Percentiles rank a stretch among this genome's conserved stretches.
Evolutionary conservation across 2,329 filamentous ascomycete species (phyloP).

Genomic region (Epichloe scottii): DNA sequence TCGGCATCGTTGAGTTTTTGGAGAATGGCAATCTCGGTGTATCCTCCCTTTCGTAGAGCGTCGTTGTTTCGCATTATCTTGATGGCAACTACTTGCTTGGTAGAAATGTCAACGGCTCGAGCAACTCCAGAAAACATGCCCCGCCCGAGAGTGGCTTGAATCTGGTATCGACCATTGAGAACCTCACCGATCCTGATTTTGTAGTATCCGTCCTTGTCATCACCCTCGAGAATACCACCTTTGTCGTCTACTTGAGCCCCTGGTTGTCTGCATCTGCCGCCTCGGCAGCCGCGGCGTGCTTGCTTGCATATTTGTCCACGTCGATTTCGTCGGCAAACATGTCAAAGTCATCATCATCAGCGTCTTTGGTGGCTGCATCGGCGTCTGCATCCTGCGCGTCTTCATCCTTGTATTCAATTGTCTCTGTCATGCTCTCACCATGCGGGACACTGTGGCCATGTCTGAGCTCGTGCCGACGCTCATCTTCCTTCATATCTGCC

Average conservation of each 20-base stretch:
- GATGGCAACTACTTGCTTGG: constrained; percentile 72
- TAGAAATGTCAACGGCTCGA: constrained; percentile 66
- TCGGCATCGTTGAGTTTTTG: constrained; percentile 78
- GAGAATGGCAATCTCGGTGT: constrained; percentile 88
- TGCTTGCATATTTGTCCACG: constrained; percentile 50
- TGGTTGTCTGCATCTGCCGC: constrained; percentile 28
- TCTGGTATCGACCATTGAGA: constrained; percentile 77
- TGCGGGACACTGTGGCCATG: constrained; percentile 42
- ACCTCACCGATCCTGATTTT: constrained; percentile 87
- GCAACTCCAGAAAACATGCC: constrained; percentile 98
- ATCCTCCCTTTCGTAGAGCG: constrained; percentile 77
- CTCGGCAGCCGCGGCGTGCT: constrained; percentile 28
- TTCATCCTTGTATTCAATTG: constrained; percentile 1
- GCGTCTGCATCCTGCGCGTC: constrained; percentile 1
- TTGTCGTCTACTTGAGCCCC: constrained; percentile 48
- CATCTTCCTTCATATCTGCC: constrained; percentile 77
- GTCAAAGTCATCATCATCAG: constrained; percentile 57
- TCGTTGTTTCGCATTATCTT: constrained; percentile 98
- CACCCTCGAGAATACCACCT: constrained; percentile 77
- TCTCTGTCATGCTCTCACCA: constrained; percentile 22
- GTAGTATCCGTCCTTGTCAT: constrained; percentile 93
- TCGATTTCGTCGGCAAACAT: constrained; percentile 83
- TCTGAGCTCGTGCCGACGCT: constrained; percentile 54
- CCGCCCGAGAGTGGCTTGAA: constrained; percentile 76
- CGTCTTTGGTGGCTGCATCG: constrained; percentile 35